Evolutionary conservation across 495 filamentous ascomycete genomes (phyloP).

Genomic region (Podospora sp.): DNA sequence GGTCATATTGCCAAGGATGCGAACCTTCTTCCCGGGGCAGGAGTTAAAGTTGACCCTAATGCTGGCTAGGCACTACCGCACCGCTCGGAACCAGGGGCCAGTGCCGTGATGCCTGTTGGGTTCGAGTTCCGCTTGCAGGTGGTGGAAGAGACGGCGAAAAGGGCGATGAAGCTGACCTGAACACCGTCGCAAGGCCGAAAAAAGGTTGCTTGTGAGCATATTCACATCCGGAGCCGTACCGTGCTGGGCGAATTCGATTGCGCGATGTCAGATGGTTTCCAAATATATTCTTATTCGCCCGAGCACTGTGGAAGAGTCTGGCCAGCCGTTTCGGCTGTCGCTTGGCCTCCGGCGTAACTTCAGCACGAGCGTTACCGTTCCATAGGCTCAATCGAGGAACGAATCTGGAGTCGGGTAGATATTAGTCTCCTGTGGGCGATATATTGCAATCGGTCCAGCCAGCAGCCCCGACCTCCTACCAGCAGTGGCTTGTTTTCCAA

Average conservation of each 20-base stretch:
- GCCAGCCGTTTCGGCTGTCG: constrained; percentile 23
- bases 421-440: constrained; percentile 27
- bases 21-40: neutral
- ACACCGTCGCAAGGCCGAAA: neutral
- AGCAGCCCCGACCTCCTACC: constrained; percentile 2
- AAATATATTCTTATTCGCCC: constrained; percentile 15
- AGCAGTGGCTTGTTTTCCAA: no score
- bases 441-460: constrained; percentile 22
- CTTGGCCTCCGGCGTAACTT: constrained; percentile 6
- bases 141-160: neutral
- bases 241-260: constrained; percentile 5
- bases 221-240: neutral
- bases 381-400: constrained; percentile 27
- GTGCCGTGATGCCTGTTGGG: constrained; percentile 1
- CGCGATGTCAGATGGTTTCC: constrained; percentile 18
- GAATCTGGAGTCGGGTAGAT: constrained; percentile 24
- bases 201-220: neutral
- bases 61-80: constrained; percentile 3
- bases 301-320: constrained; percentile 1
- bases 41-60: constrained; percentile 13
- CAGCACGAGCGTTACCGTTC: constrained; percentile 13
- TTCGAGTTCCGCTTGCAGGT: neutral
- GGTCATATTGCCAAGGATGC: constrained; percentile 10
- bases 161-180: neutral
- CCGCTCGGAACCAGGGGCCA: constrained; percentile 5